Evolutionary conservation across 257 asterid species (phyloP).

Genomic region (Solanum appendiculatum): DNA sequence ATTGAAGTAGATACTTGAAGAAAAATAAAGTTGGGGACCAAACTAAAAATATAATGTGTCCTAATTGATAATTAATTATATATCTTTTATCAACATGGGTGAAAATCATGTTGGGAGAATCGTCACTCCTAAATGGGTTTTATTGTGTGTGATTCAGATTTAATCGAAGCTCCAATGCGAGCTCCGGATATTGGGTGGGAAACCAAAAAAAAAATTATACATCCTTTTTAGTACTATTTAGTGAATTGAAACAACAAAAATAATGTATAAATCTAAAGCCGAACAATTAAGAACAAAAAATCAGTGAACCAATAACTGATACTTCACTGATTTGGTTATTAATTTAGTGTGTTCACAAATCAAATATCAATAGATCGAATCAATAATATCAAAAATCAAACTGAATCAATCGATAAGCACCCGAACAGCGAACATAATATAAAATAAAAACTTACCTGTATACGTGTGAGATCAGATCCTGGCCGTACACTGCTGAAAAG

Average conservation of each 20-base stretch:
- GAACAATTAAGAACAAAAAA: too few species aligned
- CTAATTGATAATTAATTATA: not conserved
- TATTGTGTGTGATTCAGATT: too few species aligned
- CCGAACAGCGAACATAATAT: too few species aligned
- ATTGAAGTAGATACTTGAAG: not conserved
- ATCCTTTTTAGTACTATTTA: not conserved
- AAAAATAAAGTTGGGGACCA: not conserved
- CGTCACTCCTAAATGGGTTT: fast-evolving
- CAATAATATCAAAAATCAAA: not conserved
- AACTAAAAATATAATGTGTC: not conserved
- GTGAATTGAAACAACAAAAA: not conserved
- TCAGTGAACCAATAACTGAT: not conserved
- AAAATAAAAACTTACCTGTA: constrained; percentile 44
- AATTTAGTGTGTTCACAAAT: not conserved
- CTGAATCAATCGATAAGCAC: fast-evolving
- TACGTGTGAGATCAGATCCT: constrained; percentile 74
- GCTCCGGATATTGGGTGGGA: fast-evolving
- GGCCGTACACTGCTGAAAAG: constrained; percentile 41
- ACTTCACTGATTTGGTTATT: not conserved
- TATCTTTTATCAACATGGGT: not conserved
- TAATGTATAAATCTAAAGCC: not conserved
- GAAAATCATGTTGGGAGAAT: too few species aligned
- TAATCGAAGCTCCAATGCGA: too few species aligned
- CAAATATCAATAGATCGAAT: not conserved
- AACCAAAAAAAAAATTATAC: too few species aligned